Evolutionary conservation across 805 yeast genomes (phyloP).

Genomic region (Komagataella pastoris): DNA sequence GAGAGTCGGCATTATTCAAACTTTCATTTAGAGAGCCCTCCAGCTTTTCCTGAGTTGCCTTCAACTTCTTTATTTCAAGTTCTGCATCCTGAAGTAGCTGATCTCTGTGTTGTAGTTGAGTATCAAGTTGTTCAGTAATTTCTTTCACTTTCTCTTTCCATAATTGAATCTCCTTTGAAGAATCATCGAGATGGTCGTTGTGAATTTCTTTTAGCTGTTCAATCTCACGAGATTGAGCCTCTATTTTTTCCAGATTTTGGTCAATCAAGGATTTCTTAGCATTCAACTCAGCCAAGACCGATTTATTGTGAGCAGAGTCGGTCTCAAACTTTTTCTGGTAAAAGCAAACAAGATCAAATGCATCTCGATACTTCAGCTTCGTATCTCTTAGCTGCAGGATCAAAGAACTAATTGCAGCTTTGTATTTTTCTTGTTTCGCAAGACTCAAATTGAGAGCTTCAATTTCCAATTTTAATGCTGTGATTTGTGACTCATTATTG

Average conservation of each 20-base stretch:
- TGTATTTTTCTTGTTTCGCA: background rate
- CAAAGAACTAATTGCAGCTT: background rate
- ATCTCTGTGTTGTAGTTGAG: background rate
- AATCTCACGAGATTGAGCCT: background rate
- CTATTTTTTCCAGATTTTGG: background rate
- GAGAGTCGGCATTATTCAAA: background rate
- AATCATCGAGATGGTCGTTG: background rate
- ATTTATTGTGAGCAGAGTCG: background rate
- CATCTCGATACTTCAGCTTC: background rate
- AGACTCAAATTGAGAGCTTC: background rate
- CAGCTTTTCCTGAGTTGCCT: background rate
- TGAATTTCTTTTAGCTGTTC: conserved; percentile 1
- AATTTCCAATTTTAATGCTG: background rate
- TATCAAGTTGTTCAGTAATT: background rate
- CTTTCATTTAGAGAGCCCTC: background rate
- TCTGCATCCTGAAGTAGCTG: background rate
- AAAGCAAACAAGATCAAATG: background rate
- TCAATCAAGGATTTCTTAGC: background rate
- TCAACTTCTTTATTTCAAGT: background rate
- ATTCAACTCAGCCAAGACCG: background rate
- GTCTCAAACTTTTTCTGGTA: background rate
- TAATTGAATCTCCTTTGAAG: background rate
- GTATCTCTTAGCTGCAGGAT: background rate
- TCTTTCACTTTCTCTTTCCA: background rate
- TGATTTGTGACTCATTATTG: background rate